These are phyloP conservation scores for Porphyra umbilicalis DNA, from an alignment of 31 red algal genomes.

Conservation along the genomic window DNA sequence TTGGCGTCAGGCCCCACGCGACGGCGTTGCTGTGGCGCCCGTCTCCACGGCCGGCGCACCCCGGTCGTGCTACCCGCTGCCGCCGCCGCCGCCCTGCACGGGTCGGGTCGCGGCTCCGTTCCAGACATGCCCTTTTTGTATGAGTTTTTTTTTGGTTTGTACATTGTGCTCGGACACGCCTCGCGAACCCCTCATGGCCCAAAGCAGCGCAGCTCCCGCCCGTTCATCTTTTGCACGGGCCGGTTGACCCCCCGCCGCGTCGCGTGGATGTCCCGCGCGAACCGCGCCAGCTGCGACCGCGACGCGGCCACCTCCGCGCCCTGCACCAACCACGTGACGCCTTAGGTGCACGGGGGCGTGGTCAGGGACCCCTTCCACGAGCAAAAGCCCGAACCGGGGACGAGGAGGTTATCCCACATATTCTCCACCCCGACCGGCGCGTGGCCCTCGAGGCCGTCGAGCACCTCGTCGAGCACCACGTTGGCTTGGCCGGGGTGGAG, in stretches of 20 bases:
- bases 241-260: constrained; percentile 44
- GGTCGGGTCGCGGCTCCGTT: too few species aligned
- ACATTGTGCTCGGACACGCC: too few species aligned
- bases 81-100: too few species aligned
- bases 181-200: too few species aligned
- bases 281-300: constrained; percentile 35
- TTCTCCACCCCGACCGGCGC: not conserved
- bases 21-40: too few species aligned
- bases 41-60: too few species aligned
- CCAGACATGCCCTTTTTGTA: too few species aligned
- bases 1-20: too few species aligned
- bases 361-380: constrained; percentile 39
- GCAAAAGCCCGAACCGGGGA: constrained; percentile 46
- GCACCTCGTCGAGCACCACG: not conserved
- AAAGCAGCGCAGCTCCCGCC: constrained; percentile 44
- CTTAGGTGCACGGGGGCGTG: constrained; percentile 62
- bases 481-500: constrained; percentile 27
- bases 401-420: constrained; percentile 11
- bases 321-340: constrained; percentile 44
- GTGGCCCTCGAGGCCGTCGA: not conserved
- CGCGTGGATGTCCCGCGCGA: constrained; percentile 10
- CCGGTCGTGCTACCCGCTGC: too few species aligned
- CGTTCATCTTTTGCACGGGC: constrained; percentile 47
- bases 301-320: constrained; percentile 24
- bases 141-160: too few species aligned